Conservation (phyloP, 2,329 filamentous ascomycete genomes). For the Botrytis hyacinthi region DNA sequence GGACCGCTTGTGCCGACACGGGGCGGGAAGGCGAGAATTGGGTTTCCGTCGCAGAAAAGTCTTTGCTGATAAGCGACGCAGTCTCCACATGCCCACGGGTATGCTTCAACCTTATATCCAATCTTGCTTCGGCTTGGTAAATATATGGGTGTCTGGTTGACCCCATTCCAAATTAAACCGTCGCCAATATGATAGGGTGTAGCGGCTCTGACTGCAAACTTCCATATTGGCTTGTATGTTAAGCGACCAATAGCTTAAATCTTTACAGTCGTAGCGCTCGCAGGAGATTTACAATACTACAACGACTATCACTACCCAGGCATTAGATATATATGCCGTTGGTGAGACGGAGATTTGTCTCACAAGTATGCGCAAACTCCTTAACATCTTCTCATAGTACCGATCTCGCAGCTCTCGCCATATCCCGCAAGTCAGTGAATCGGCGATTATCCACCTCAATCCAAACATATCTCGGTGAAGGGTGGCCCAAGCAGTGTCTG, state of each 20-base stretch:
- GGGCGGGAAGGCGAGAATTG: background rate
- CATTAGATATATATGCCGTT: background rate
- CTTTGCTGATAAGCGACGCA: background rate
- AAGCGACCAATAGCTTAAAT: background rate
- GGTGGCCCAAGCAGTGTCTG: background rate
- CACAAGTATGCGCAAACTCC: background rate
- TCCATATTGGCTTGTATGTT: background rate
- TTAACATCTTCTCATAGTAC: background rate
- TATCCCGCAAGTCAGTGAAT: rapidly evolving
- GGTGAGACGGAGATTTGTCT: background rate
- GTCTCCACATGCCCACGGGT: background rate
- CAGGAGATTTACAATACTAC: background rate
- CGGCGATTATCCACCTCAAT: rapidly evolving
- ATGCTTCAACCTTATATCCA: background rate
- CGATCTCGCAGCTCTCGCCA: background rate
- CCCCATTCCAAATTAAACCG: background rate
- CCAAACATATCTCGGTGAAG: no score
- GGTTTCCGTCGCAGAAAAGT: background rate
- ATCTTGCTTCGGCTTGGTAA: background rate
- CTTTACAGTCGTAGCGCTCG: background rate
- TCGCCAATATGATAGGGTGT: background rate
- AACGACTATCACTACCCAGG: background rate
- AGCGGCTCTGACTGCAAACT: background rate
- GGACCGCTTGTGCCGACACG: background rate
- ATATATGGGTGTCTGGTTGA: background rate